These are phyloP conservation scores for Rhizomucor miehei DNA, from an alignment of 371 early-diverging fungal genomes.

Conservation along the genomic window DNA sequence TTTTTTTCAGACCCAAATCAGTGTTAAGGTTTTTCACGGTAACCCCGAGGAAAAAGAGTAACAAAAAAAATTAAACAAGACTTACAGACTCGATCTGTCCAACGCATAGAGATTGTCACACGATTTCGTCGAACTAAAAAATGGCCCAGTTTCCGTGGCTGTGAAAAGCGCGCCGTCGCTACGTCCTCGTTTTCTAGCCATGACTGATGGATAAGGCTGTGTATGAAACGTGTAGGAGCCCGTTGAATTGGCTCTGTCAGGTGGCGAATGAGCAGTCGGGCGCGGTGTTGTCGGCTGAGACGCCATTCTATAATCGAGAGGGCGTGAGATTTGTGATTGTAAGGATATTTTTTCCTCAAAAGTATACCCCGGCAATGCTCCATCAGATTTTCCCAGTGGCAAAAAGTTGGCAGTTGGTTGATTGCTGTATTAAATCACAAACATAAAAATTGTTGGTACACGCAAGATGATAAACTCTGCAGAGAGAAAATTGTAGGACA, in stretches of 20 bases:
- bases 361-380: conserved; percentile 37
- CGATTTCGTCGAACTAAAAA: conserved; percentile 64
- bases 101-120: conserved; percentile 59
- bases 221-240: neutral
- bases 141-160: conserved; percentile 47
- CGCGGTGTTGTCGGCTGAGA: conserved; percentile 20
- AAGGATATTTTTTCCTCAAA: neutral
- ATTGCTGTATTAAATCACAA: conserved; percentile 10
- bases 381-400: conserved; percentile 26
- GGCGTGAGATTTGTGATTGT: too few species aligned
- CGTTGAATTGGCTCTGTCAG: neutral
- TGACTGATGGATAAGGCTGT: conserved; percentile 4
- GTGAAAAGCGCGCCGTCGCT: conserved; percentile 31
- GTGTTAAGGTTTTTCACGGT: neutral
- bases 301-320: too few species aligned
- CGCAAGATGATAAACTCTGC: neutral
- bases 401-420: conserved; percentile 18
- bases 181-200: conserved; percentile 10
- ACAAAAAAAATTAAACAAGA: too few species aligned
- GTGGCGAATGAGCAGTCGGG: conserved; percentile 9
- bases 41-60: neutral
- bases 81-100: conserved; percentile 61
- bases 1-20: conserved; percentile 4
- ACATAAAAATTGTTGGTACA: neutral
- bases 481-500: too few species aligned